These are phyloP conservation scores for Botrytis tulipae DNA, from an alignment of 2,329 filamentous ascomycete species.

Conservation along the genomic window DNA sequence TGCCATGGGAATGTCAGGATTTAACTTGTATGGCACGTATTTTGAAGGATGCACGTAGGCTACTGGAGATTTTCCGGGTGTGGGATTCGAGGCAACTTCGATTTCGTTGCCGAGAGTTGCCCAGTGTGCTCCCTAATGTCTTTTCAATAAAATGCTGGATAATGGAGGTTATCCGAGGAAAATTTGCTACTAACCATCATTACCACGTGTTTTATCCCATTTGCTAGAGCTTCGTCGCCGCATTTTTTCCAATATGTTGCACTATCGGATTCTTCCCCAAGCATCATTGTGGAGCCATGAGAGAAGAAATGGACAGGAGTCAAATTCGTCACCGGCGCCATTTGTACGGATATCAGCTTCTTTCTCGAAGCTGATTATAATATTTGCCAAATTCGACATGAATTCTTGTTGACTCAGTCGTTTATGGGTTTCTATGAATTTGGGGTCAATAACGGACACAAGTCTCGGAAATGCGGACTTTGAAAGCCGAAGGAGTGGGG, in stretches of 20 bases:
- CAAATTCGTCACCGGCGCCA: not conserved
- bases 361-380: not conserved
- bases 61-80: conserved; percentile 60
- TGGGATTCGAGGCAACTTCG: conserved; percentile 59
- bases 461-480: not conserved
- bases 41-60: conserved; percentile 64
- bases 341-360: not conserved
- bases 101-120: conserved; percentile 55
- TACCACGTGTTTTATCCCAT: conserved; percentile 60
- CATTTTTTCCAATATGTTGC: conserved; percentile 65
- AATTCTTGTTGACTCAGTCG: not conserved
- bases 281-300: conserved; percentile 71
- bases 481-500: not conserved
- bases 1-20: conserved; percentile 55
- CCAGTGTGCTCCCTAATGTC: conserved; percentile 63
- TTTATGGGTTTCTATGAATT: not conserved
- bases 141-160: not conserved
- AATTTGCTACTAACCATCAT: conserved; percentile 57
- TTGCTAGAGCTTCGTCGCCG: conserved; percentile 59
- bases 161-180: not conserved
- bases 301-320: conserved; percentile 49
- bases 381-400: not conserved
- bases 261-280: conserved; percentile 61
- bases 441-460: not conserved
- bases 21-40: conserved; percentile 60